phyloP scores from a whole-genome alignment of 495 filamentous ascomycete genomes.

The Pyrenula massariospora region DNA sequence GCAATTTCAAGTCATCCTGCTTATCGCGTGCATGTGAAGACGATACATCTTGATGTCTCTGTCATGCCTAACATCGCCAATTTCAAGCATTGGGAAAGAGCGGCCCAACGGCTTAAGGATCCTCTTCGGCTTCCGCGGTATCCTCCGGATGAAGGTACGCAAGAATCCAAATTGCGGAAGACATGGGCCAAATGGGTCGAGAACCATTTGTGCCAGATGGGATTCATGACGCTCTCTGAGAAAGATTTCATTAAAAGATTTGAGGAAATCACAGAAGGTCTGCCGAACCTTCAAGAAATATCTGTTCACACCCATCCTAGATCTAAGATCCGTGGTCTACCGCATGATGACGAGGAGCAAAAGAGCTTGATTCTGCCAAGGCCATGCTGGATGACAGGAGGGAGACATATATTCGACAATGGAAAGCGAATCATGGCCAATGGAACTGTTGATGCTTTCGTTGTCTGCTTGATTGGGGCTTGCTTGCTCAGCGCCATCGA shows the following conservation, averaged over 20 bases:
- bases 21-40: background rate
- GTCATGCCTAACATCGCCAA: background rate
- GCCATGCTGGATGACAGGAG: background rate
- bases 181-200: background rate
- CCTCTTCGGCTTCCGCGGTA: background rate
- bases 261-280: background rate
- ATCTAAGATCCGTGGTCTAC: background rate
- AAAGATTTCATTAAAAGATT: background rate
- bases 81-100: background rate
- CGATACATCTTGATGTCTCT: background rate
- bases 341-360: background rate
- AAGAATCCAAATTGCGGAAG: background rate
- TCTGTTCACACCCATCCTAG: background rate
- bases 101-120: background rate
- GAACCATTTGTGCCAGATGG: background rate
- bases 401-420: no score
- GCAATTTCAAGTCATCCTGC: background rate
- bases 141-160: background rate
- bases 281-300: background rate
- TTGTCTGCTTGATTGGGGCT: background rate
- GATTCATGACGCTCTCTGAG: background rate
- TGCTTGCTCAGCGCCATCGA: background rate
- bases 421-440: no score
- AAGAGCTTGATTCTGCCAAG: background rate
- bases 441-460: background rate